Conservation (phyloP, 805 yeast species). For the Cyberlindnera suaveolens region DNA sequence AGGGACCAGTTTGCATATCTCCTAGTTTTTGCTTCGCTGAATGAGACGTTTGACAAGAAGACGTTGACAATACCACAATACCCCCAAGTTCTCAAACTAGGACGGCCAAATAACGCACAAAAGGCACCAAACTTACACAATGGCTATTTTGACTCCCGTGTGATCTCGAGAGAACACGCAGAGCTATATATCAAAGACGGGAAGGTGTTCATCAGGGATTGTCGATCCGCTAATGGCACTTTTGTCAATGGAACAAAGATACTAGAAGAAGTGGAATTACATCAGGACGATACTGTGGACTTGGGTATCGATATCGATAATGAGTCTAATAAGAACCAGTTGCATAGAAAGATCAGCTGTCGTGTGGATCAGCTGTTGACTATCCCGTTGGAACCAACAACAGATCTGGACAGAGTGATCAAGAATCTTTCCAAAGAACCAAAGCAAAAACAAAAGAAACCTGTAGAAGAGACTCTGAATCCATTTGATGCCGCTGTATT, state of each 20-base stretch:
- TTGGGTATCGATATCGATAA: slow-evolving; percentile 84
- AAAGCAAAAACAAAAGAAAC: slow-evolving; percentile 18
- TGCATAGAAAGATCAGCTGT: slow-evolving; percentile 85
- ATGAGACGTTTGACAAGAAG: slow-evolving; percentile 78
- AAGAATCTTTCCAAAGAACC: slow-evolving; percentile 7
- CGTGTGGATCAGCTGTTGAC: slow-evolving; percentile 68
- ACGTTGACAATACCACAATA: slow-evolving; percentile 69
- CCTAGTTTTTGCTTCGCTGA: slow-evolving; percentile 68
- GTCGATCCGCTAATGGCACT: slow-evolving; percentile 92
- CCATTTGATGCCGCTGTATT: slow-evolving; percentile 56
- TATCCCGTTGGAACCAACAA: slow-evolving; percentile 29
- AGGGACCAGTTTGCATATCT: slow-evolving; percentile 39
- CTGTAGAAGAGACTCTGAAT: slow-evolving; percentile 16
- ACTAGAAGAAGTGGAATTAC: slow-evolving; percentile 50
- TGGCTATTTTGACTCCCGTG: slow-evolving; percentile 92
- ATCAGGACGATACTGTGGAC: slow-evolving; percentile 83
- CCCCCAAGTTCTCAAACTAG: slow-evolving; percentile 82
- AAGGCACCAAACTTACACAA: slow-evolving; percentile 58
- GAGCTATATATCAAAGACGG: slow-evolving; percentile 77
- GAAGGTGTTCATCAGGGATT: slow-evolving; percentile 70
- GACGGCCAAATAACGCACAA: slow-evolving; percentile 72
- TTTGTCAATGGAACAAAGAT: slow-evolving; percentile 76
- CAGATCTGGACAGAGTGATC: slow-evolving; percentile 13
- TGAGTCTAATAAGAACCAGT: slow-evolving; percentile 38
- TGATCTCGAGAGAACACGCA: slow-evolving; percentile 90